A percentile compares a stretch with the other conserved stretches of the same genome.
These are phyloP conservation scores for Lipomyces starkeyi DNA, from an alignment of 805 yeast genomes.

Conservation along the genomic window DNA sequence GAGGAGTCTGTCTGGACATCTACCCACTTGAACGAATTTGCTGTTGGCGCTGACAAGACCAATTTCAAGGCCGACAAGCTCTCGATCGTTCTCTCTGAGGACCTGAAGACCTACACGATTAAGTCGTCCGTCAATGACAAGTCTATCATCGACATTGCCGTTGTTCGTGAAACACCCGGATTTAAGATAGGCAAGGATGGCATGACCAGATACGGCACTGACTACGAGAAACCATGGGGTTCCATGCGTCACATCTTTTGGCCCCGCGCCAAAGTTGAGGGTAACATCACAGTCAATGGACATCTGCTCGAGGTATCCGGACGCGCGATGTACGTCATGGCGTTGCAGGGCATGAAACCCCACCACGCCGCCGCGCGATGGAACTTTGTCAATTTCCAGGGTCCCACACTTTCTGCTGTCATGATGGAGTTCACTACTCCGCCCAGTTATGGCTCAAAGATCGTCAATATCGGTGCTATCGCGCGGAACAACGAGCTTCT, in stretches of 20 bases:
- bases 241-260: slow-evolving; percentile 94
- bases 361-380: slow-evolving; percentile 98
- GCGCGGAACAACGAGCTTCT: slow-evolving; percentile 68
- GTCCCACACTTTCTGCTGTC: slow-evolving; percentile 72
- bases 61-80: slow-evolving; percentile 81
- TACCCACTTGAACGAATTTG: slow-evolving; percentile 81
- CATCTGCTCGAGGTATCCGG: slow-evolving; percentile 48
- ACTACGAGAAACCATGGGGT: slow-evolving; percentile 90
- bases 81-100: slow-evolving; percentile 64
- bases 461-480: slow-evolving; percentile 79
- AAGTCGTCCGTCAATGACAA: slow-evolving; percentile 71
- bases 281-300: slow-evolving; percentile 61
- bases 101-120: slow-evolving; percentile 56
- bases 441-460: slow-evolving; percentile 79
- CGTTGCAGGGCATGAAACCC: slow-evolving; percentile 98
- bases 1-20: slow-evolving; percentile 83
- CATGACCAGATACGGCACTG: slow-evolving; percentile 83
- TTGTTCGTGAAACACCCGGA: slow-evolving; percentile 72
- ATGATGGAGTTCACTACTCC: slow-evolving; percentile 98
- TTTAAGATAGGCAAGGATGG: slow-evolving; percentile 92
- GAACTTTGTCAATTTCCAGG: slow-evolving; percentile 92
- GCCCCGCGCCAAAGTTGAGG: slow-evolving; percentile 83
- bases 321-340: slow-evolving; percentile 86
- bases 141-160: slow-evolving; percentile 69
- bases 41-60: slow-evolving; percentile 57